A percentile compares a stretch with the other conserved stretches of the same genome.
Conservation (phyloP, 371 early-diverging fungal genomes). For the Aphelidium insulamus region DNA sequence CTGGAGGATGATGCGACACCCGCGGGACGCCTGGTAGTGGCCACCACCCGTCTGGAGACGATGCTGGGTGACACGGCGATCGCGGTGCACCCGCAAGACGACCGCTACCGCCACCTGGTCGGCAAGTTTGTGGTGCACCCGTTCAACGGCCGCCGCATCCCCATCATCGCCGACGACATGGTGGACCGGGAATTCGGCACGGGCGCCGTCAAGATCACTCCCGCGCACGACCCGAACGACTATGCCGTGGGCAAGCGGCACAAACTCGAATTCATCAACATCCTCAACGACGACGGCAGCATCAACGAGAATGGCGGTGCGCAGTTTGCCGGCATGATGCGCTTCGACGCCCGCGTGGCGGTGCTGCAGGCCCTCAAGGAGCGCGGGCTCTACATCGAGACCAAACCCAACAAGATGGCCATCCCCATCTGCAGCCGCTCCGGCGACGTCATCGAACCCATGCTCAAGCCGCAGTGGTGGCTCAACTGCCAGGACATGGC, state of each 20-base stretch:
- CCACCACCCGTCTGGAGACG: constrained; percentile 98
- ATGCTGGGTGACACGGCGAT: constrained; percentile 98
- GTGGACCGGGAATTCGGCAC: constrained; percentile 96
- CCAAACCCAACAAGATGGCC: constrained; percentile 74
- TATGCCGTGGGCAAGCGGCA: constrained; percentile 93
- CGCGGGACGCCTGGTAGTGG: constrained; percentile 82
- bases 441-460: constrained; percentile 92
- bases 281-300: constrained; percentile 91
- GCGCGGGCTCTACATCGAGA: constrained; percentile 67
- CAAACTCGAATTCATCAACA: constrained; percentile 73
- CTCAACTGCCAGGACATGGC: constrained; percentile 87
- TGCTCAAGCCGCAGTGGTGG: constrained; percentile 99
- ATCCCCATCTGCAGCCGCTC: constrained; percentile 74
- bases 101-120: constrained; percentile 64
- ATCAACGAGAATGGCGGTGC: constrained; percentile 73
- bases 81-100: constrained; percentile 75
- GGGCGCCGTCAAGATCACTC: constrained; percentile 99
- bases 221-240: constrained; percentile 98
- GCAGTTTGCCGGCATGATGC: constrained; percentile 60
- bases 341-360: constrained; percentile 88
- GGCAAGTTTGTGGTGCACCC: constrained; percentile 92
- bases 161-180: constrained; percentile 72
- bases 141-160: constrained; percentile 69
- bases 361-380: constrained; percentile 71
- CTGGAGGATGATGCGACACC: constrained; percentile 68